Evolutionary conservation across 805 yeast genomes (phyloP), one percentile per base, ranked within the genome.

Genomic region (Saccharomycopsis synnaedendra): DNA sequence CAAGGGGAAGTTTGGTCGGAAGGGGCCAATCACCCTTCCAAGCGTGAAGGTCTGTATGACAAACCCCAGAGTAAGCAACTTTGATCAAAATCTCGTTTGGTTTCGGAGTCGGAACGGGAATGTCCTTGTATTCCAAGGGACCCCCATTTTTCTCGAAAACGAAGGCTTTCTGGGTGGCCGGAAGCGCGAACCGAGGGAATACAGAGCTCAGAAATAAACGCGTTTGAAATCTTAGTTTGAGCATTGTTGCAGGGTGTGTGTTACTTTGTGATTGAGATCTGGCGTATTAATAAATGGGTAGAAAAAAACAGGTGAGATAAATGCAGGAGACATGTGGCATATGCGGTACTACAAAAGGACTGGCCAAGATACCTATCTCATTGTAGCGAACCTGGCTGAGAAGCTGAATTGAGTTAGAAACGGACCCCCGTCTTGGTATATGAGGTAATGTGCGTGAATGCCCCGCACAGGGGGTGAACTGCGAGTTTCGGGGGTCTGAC

Each of bases 21-120:
- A 76, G 61, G 45, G 82, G 81, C 83, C 82, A 77, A 59, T 77
- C 82, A 54, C 82, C 82, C 57, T 76, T 74, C 80, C 80, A 77
- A 38, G 82, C 82, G 60, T 77, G 82, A 58, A 77, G 67, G 60
- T 77, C 82, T 4, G 82, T 76, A 62, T 77, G 82, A 58, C 82
- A 77, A 28, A 77, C 82, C 60, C 82, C 82, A 4, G 82, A 77
- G 63, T 75, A 77, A 62, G 75, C 72, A 58, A 77, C 76, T 56
- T 76, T 72, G 60, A 77, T 64, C 58, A 77, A 63, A 48, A 77
- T 63, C 59, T 77, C 82, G 54, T 72, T 75, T 47, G 80, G 65
- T 56, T 72, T 72, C 52, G 83, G 82, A 45, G 56, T 60, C 46
- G 82, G 82, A 10, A 75, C 80, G 4, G 78, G 72, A 49, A 75